Conservation (phyloP, 495 filamentous ascomycete species). For the Lophiostoma macrostomum region DNA sequence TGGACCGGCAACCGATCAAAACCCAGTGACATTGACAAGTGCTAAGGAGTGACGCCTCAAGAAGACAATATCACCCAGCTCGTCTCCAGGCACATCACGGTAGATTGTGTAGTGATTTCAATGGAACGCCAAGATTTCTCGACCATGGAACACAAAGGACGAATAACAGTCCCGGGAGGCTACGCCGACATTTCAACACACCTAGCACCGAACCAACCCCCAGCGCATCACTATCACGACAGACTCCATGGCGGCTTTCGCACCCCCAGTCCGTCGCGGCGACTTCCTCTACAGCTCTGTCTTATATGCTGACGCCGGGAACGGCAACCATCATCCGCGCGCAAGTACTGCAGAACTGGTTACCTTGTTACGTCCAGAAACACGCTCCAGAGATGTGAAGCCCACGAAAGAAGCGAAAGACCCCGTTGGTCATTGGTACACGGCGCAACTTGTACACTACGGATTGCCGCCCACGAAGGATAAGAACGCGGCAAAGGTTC, state of each 20-base stretch:
- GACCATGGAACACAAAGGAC: too few relatives aligned
- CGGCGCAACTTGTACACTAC: slow-evolving; percentile 59
- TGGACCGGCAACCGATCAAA: too few relatives aligned
- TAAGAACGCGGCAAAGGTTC: slow-evolving; percentile 56
- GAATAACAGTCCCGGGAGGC: too few relatives aligned
- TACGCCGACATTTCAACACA: too few relatives aligned
- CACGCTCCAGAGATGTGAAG: not conserved
- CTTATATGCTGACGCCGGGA: slow-evolving; percentile 46
- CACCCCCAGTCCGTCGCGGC: slow-evolving; percentile 5
- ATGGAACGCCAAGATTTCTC: too few relatives aligned
- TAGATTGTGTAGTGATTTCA: too few relatives aligned
- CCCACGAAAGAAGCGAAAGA: slow-evolving; percentile 37
- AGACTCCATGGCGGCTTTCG: slow-evolving; percentile 22
- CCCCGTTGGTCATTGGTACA: slow-evolving; percentile 54
- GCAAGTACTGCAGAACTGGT: slow-evolving; percentile 49
- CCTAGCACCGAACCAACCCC: too few relatives aligned
- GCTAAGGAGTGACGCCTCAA: too few relatives aligned
- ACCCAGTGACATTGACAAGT: too few relatives aligned
- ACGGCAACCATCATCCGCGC: slow-evolving; percentile 51
- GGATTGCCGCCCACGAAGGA: slow-evolving; percentile 52
- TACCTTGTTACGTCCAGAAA: slow-evolving; percentile 43
- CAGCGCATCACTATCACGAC: too few relatives aligned
- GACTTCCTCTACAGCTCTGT: slow-evolving; percentile 45
- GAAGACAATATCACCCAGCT: too few relatives aligned
- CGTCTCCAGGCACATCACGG: too few relatives aligned